Evolutionary conservation across 176 grass and related monocot genomes (phyloP), one percentile per base, ranked within the genome.

Genomic region (Ampelocalamus luodianensis): DNA sequence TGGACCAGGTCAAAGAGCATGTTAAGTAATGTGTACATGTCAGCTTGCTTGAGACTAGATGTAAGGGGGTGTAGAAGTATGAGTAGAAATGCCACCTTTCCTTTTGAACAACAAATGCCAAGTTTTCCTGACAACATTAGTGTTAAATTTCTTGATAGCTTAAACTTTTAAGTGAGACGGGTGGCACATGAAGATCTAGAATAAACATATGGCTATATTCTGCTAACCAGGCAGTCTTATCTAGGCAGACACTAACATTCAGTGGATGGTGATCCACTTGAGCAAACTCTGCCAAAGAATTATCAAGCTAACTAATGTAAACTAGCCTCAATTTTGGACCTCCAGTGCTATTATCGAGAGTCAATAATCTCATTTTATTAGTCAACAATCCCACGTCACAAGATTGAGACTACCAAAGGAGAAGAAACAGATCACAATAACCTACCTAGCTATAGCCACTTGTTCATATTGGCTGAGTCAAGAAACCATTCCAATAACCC

Each of bases 381-480:
- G 42, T 61, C 58, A 69, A 62, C 7, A 83, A 34, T 12, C 32
- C 16, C 45, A 18, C 1, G 3, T 60, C 10, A 83, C 13, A 73
- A 13, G 43, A 83, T 14, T 82, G 64, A 63, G 44, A 18, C 45
- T 72, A 50, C 23, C 64, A 81, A 1, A 64, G 69, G 17, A 60
- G 71, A 84, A 66, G 45, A 54, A 55, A 13, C 3, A 12, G 6
- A 79, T 46, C 36, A 72, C 54, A 85, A 44, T 40, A 82, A 24
- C 50, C 13, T n/a, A 24, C 50, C 13, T n/a, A 83, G 58, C 4
- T 55, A 17, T 8, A 63, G 17, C 43, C 23, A 65, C 7, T 63
- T 55, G 34, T 86, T 82, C 10, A 12, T 23, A 37, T 64, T 82
- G 72, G 83, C 38, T 55, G 65, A 82, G 38, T 82, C 44, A 78